These are phyloP conservation scores for Fusarium begoniae DNA, from an alignment of 2,329 filamentous ascomycete species.

Conservation along the genomic window DNA sequence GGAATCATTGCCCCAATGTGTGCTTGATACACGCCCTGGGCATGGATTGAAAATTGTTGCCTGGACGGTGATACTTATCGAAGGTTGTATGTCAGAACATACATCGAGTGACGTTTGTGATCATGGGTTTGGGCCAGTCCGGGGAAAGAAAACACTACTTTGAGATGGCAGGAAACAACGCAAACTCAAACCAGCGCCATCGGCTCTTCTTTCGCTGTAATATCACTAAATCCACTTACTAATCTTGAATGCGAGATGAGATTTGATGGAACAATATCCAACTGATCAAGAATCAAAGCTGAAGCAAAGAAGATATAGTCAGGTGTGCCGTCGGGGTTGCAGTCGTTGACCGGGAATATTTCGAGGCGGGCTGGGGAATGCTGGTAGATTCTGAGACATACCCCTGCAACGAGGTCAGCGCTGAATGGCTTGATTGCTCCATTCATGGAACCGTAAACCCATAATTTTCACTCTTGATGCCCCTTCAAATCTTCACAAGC, in stretches of 20 bases:
- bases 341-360: slow-evolving; percentile 27
- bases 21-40: neutral
- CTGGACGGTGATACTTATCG: neutral
- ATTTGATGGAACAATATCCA: slow-evolving; percentile 24
- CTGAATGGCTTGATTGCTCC: slow-evolving; percentile 22
- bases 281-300: slow-evolving; percentile 19
- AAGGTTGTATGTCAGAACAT: slow-evolving; percentile 7
- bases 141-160: slow-evolving; percentile 29
- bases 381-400: slow-evolving; percentile 42
- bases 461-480: slow-evolving; percentile 19
- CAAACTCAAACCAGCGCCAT: slow-evolving; percentile 32
- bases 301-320: slow-evolving; percentile 25
- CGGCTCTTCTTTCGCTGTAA: slow-evolving; percentile 42
- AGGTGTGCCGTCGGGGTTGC: slow-evolving; percentile 39
- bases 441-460: slow-evolving; percentile 19
- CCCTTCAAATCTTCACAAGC: slow-evolving; percentile 40
- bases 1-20: neutral
- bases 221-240: slow-evolving; percentile 39
- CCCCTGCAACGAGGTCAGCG: slow-evolving; percentile 24
- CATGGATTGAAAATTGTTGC: neutral
- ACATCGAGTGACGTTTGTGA: neutral
- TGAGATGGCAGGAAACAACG: slow-evolving; percentile 1
- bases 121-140: slow-evolving; percentile 8
- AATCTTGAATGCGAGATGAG: slow-evolving; percentile 43
- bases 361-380: slow-evolving; percentile 42